Conservation (phyloP, 1,284 basidiomycete genomes). For the Anthracocystis panici-leucophaei region DNA sequence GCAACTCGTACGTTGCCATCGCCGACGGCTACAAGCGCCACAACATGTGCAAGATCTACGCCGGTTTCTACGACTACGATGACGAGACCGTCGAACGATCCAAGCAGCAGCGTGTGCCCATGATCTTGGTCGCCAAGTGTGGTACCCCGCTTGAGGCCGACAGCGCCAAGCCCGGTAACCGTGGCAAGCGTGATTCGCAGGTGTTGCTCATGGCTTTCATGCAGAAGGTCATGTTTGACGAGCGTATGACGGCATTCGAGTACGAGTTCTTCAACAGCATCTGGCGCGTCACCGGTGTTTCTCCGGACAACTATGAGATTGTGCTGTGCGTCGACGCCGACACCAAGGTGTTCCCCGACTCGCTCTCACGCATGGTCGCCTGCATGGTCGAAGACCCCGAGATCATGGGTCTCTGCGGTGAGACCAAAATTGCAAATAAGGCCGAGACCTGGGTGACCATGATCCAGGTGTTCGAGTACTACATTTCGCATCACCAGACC, state of each 20-base stretch:
- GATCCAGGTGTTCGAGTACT: conserved; percentile 89
- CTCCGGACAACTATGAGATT: conserved; percentile 71
- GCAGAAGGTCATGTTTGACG: conserved; percentile 73
- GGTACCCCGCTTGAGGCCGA: conserved; percentile 79
- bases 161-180: conserved; percentile 95
- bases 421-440: conserved; percentile 73
- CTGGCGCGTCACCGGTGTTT: conserved; percentile 72
- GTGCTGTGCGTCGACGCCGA: conserved; percentile 72
- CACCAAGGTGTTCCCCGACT: conserved; percentile 72
- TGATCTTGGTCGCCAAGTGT: conserved; percentile 90
- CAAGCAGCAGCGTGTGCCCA: conserved; percentile 96
- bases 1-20: conserved; percentile 97
- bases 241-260: conserved; percentile 72
- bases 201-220: conserved; percentile 75
- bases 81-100: conserved; percentile 87
- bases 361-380: conserved; percentile 71
- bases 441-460: conserved; percentile 72
- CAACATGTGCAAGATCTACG: conserved; percentile 99
- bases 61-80: conserved; percentile 97
- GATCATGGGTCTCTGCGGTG: conserved; percentile 73
- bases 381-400: conserved; percentile 72
- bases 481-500: conserved; percentile 97
- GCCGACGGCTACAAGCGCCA: conserved; percentile 98
- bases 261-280: conserved; percentile 73
- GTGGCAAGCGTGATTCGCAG: conserved; percentile 98